Evolutionary conservation across 192 early-diverging fungal species (phyloP).

Genomic region (Linnemannia schmuckeri): DNA sequence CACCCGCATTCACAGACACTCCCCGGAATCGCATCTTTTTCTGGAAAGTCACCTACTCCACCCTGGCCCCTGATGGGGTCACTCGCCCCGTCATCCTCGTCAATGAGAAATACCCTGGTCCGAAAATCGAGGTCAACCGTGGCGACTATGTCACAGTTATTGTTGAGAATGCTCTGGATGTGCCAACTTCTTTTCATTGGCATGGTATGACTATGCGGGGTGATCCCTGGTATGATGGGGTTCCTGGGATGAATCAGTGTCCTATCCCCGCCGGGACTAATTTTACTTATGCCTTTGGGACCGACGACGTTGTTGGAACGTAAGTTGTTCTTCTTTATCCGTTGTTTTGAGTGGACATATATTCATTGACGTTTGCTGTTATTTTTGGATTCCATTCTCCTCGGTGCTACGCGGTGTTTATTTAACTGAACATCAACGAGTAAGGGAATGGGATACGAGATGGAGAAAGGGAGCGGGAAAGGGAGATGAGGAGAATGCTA

Average conservation of each 20-base stretch:
- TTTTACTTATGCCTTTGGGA: slow-evolving; percentile 61
- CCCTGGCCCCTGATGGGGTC: slow-evolving; percentile 59
- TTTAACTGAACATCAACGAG: neutral
- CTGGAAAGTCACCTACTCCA: slow-evolving; percentile 48
- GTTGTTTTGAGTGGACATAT: neutral
- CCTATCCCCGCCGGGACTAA: slow-evolving; percentile 60
- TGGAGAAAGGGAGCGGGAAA: too few species aligned
- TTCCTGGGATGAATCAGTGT: slow-evolving; percentile 73
- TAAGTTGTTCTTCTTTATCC: slow-evolving; percentile 43
- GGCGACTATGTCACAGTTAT: slow-evolving; percentile 63
- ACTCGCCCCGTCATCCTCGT: slow-evolving; percentile 57
- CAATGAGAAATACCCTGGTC: slow-evolving; percentile 71
- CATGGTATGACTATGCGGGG: slow-evolving; percentile 62
- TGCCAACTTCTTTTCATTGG: slow-evolving; percentile 63
- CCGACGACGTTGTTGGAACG: slow-evolving; percentile 56
- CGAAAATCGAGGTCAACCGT: slow-evolving; percentile 62
- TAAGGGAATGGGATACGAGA: too few species aligned
- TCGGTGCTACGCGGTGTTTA: neutral
- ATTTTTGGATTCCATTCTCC: slow-evolving; percentile 15
- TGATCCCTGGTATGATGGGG: slow-evolving; percentile 61
- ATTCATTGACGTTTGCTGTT: slow-evolving; percentile 7
- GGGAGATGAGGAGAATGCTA: too few species aligned
- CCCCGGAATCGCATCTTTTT: slow-evolving; percentile 55
- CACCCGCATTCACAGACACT: slow-evolving; percentile 38
- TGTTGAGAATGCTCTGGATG: slow-evolving; percentile 60